Conservation (phyloP, 2,329 filamentous ascomycete genomes). For the Neoscytalidium dimidiatum region DNA sequence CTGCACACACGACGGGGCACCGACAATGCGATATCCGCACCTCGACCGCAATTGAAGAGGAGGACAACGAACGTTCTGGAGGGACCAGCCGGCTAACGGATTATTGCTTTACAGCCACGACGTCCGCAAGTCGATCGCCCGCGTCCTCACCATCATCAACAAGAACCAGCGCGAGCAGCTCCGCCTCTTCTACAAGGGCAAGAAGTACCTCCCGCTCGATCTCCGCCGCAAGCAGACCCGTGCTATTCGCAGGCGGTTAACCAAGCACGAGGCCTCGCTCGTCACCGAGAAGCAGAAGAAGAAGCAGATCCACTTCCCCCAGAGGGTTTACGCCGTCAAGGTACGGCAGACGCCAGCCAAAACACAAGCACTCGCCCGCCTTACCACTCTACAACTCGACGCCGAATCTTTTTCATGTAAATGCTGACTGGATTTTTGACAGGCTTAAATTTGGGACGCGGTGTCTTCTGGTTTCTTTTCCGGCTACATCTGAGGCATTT, state of each 20-base stretch:
- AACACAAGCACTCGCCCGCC: too few species aligned
- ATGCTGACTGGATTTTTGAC: neutral
- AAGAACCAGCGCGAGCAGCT: conserved; percentile 98
- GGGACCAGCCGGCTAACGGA: conserved; percentile 21
- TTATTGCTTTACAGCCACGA: conserved; percentile 70
- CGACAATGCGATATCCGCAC: neutral
- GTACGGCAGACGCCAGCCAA: conserved; percentile 49
- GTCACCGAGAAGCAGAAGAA: conserved; percentile 95
- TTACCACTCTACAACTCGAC: neutral
- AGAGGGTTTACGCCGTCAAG: conserved; percentile 99
- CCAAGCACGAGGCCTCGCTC: conserved; percentile 82
- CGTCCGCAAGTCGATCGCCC: conserved; percentile 98
- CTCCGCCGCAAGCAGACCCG: conserved; percentile 98
- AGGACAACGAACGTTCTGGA: neutral
- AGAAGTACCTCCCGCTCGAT: conserved; percentile 99
- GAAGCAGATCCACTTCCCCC: conserved; percentile 92
- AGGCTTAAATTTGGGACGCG: conserved; percentile 16
- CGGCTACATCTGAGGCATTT: conserved; percentile 20
- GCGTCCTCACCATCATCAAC: conserved; percentile 99
- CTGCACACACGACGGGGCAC: neutral
- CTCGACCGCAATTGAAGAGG: neutral
- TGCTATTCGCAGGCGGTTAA: conserved; percentile 93
- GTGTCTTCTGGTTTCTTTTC: conserved; percentile 21
- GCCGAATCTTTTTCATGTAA: neutral
- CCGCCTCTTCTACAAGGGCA: conserved; percentile 99